Percentiles rank a stretch among this genome's conserved stretches.
These are phyloP conservation scores for Lyophyllum shimeji DNA, from an alignment of 768 basidiomycete species.

Conservation along the genomic window DNA sequence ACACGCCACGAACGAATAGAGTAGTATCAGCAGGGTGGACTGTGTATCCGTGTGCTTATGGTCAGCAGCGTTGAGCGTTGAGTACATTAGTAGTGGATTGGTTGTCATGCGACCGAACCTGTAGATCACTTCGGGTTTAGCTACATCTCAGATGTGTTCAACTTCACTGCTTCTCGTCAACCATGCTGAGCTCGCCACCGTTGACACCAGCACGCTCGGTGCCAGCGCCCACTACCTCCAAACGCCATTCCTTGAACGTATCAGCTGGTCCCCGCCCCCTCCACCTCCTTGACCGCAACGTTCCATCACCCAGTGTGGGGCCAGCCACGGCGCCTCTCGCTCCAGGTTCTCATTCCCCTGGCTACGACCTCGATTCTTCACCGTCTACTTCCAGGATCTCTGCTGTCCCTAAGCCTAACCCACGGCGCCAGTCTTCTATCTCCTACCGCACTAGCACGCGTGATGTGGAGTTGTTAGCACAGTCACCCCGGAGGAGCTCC, in stretches of 20 bases:
- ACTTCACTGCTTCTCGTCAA: background rate
- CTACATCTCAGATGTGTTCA: background rate
- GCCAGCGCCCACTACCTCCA: constrained; percentile 14
- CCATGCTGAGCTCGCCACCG: constrained; percentile 14
- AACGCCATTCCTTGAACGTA: constrained; percentile 30
- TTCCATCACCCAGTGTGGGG: constrained; percentile 12
- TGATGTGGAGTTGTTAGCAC: constrained; percentile 10
- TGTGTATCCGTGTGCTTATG: background rate
- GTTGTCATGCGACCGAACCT: background rate
- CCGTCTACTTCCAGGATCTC: constrained; percentile 23
- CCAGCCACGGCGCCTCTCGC: constrained; percentile 18
- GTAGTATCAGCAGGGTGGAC: constrained; percentile 3
- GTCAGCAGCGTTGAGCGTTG: background rate
- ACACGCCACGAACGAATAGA: constrained; percentile 7
- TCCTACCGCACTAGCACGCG: constrained; percentile 41
- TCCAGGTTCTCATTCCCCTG: constrained; percentile 16
- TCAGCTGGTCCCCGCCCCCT: constrained; percentile 44
- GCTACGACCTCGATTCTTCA: constrained; percentile 18
- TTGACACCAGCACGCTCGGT: constrained; percentile 8
- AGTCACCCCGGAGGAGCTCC: constrained; percentile 12
- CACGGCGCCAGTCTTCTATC: constrained; percentile 54
- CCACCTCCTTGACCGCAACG: constrained; percentile 41
- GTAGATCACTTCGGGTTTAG: background rate
- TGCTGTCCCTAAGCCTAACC: constrained; percentile 15
- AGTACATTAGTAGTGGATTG: background rate